Evolutionary conservation across 192 early-diverging fungal species (phyloP), one percentile per base, ranked within the genome.

Genomic region (Linnemannia exigua): DNA sequence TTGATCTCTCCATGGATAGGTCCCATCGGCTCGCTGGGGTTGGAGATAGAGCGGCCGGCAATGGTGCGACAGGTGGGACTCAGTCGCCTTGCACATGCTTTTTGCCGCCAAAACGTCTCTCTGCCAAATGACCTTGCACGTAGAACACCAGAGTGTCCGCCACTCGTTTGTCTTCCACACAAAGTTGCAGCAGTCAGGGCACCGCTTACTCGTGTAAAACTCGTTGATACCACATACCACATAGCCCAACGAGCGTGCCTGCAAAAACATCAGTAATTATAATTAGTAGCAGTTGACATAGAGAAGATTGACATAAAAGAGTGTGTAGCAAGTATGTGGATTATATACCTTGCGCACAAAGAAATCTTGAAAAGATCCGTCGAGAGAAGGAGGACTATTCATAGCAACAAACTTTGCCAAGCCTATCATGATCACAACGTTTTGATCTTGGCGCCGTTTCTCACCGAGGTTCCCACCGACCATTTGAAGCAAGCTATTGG

Each of bases 211-310:
- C 15, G 72, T 54, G 50, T 54, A 74, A 31, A 25, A 54, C 72
- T 74, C 72, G 50, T 74, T 74, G 51, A 58, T 50, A 25, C 72
- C 72, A 20, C 20, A n/a, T 11, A 74, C 72, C 14, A 74, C 25
- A 50, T 58, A 58, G 16, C 51, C 72, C 72, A 74, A 54, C 33
- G 72, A 74, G 5, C 72, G 72, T 35, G 31, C 72, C 72, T 54
- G 35, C 44, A 36, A 58, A 74, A 50, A 74, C 67, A 69, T 38
- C 31, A 38, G 37, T 69, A 74, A 51, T 22, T 41, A 17, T 28
- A 22, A 3, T 16, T 48, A 72, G n/a, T 31, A 50, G 2, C 48
- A 37, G 37, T 31, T 37, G 36, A 69, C 11, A 69, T 37, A 37
- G 67, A 38, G 17, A 19, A 69, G 12, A 33, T 2, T 33, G 20